phyloP scores from a whole-genome alignment of 2,329 filamentous ascomycete genomes.

The Neurospora sp. region DNA sequence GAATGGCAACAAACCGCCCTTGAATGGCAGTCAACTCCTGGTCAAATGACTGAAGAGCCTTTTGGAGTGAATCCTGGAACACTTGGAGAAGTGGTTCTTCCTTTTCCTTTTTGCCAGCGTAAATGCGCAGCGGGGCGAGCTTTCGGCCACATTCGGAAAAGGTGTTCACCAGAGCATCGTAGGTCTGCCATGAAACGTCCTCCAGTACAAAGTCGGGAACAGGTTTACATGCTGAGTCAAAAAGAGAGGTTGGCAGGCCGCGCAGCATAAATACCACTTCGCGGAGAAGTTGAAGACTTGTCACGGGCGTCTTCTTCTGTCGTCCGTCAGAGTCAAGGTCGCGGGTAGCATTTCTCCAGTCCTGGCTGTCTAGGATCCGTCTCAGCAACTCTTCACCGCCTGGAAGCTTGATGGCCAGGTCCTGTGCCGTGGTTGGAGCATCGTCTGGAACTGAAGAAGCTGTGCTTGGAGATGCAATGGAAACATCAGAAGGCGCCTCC shows the following conservation, averaged over 20 bases:
- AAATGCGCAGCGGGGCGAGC: constrained; percentile 35
- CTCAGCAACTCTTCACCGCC: constrained; percentile 25
- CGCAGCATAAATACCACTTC: constrained; percentile 81
- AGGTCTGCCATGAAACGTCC: constrained; percentile 39
- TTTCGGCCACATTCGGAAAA: constrained; percentile 38
- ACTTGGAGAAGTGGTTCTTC: constrained; percentile 55
- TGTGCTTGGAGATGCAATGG: constrained; percentile 25
- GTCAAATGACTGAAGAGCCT: constrained; percentile 50
- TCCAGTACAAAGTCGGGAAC: constrained; percentile 35
- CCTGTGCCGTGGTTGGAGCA: constrained; percentile 10
- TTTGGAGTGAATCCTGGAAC: constrained; percentile 55
- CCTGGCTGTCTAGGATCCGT: constrained; percentile 32
- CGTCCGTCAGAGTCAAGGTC: constrained; percentile 22
- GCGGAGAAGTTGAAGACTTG: constrained; percentile 64
- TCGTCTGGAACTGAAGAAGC: constrained; percentile 23
- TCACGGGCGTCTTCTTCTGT: constrained; percentile 38
- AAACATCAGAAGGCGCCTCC: constrained; percentile 26
- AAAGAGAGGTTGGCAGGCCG: constrained; percentile 67
- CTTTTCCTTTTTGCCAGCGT: constrained; percentile 32
- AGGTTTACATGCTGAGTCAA: constrained; percentile 34
- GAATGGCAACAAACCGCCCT: constrained; percentile 44
- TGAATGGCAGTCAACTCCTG: constrained; percentile 49
- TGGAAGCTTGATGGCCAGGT: constrained; percentile 15
- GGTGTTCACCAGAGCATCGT: constrained; percentile 36
- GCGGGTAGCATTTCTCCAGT: constrained; percentile 30